A percentile compares a stretch with the other conserved stretches of the same genome.
phyloP scores from a whole-genome alignment of 2,329 filamentous ascomycete genomes.

The Scedosporium minutisporum region DNA sequence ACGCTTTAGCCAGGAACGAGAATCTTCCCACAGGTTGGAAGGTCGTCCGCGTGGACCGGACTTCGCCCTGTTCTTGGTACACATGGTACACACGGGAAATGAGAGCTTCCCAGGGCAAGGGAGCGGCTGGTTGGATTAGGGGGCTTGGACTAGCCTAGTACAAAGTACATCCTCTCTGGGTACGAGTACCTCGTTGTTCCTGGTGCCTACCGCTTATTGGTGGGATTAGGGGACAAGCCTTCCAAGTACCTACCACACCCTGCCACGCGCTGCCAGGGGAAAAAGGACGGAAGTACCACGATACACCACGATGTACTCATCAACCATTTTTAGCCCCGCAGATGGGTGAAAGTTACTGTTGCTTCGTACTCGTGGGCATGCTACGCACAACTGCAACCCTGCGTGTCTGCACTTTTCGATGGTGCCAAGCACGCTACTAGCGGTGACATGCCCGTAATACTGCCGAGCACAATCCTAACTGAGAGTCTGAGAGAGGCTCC shows the following conservation, averaged over 20 bases:
- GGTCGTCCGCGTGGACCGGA: background rate
- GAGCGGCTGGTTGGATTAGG: background rate
- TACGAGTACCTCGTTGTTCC: background rate
- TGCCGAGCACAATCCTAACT: background rate
- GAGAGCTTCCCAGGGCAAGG: background rate
- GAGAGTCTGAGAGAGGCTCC: background rate
- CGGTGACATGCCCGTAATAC: background rate
- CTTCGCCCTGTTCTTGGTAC: background rate
- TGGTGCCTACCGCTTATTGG: background rate
- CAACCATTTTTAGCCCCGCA: background rate
- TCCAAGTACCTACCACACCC: background rate
- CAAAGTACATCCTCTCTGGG: background rate
- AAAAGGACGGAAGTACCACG: background rate
- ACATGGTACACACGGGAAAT: background rate
- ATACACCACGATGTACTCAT: too few species aligned
- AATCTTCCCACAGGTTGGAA: background rate
- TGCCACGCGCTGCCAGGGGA: background rate
- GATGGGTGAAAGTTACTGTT: background rate
- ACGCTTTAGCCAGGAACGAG: background rate
- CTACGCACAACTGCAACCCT: background rate
- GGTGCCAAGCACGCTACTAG: background rate
- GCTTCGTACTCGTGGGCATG: too few species aligned
- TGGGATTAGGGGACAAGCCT: background rate
- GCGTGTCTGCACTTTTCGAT: background rate
- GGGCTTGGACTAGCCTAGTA: background rate